Percentiles rank a stretch among this genome's conserved stretches.
Evolutionary conservation across 306 rosid species (phyloP).

Genomic region (Amphicarpaea edgeworthii): DNA sequence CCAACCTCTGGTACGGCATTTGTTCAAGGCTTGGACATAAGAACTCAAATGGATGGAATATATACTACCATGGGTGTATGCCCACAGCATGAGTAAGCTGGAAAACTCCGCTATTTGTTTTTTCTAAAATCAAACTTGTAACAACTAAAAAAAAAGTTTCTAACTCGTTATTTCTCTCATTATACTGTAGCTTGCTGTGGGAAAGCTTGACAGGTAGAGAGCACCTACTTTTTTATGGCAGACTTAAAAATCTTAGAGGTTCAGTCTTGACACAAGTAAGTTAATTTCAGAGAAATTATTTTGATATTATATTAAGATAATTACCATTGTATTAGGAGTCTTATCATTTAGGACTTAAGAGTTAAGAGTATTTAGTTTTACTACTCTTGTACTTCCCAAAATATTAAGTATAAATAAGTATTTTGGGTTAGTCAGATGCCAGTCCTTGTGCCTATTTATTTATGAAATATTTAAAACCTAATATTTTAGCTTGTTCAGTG

Average conservation of each 20-base stretch:
- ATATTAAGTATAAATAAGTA: too few relatives aligned
- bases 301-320: slow-evolving; percentile 30
- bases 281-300: slow-evolving; percentile 3
- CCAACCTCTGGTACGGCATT: slow-evolving; percentile 79
- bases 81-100: slow-evolving; percentile 92
- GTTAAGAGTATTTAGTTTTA: not conserved
- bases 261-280: slow-evolving; percentile 73
- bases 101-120: slow-evolving; percentile 21
- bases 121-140: slow-evolving; percentile 15
- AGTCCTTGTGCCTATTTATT: not conserved
- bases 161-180: not conserved
- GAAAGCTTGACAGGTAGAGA: slow-evolving; percentile 89
- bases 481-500: too few relatives aligned
- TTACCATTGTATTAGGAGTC: not conserved
- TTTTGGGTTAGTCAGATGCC: not conserved
- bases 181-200: slow-evolving; percentile 75
- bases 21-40: slow-evolving; percentile 78
- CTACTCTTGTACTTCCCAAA: not conserved
- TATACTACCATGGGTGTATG: slow-evolving; percentile 94
- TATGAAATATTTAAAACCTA: slow-evolving; percentile 2
- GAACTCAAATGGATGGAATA: slow-evolving; percentile 72
- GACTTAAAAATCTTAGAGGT: slow-evolving; percentile 89
- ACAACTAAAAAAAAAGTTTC: not conserved
- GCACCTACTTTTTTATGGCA: slow-evolving; percentile 90
- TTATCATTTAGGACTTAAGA: not conserved